These are phyloP conservation scores for Yamadazyma triangularis DNA, from an alignment of 1,139 yeast species.

Conservation along the genomic window DNA sequence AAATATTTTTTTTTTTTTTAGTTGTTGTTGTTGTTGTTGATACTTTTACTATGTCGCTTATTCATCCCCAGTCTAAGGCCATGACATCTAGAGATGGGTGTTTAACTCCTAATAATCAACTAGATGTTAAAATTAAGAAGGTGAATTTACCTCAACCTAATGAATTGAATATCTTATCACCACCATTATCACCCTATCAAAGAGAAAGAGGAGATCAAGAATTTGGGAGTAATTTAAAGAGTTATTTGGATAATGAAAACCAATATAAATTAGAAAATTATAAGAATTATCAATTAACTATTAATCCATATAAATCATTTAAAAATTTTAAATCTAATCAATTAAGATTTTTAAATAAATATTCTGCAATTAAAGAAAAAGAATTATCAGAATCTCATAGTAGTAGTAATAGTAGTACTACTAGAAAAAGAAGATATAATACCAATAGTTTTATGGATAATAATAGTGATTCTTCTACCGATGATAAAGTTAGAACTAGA, in stretches of 20 bases:
- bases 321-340: conserved; percentile 45
- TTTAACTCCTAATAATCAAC: conserved; percentile 31
- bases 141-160: conserved; percentile 5
- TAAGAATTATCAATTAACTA: conserved; percentile 42
- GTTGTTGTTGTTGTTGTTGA: too few species aligned
- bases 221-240: too few species aligned
- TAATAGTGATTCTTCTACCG: conserved; percentile 28
- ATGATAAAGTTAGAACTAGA: conserved; percentile 57
- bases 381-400: too few species aligned
- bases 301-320: conserved; percentile 49
- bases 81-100: conserved; percentile 34
- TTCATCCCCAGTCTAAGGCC: conserved; percentile 27
- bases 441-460: conserved; percentile 18
- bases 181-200: conserved; percentile 63
- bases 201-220: conserved; percentile 12
- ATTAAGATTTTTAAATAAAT: conserved; percentile 47
- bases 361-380: conserved; percentile 25
- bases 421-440: conserved; percentile 26
- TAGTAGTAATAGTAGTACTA: neutral
- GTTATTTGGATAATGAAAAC: conserved; percentile 8
- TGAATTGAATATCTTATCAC: conserved; percentile 43
- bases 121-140: conserved; percentile 2
- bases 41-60: conserved; percentile 13
- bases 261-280: conserved; percentile 48
- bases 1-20: too few species aligned